Conservation (phyloP, 805 yeast genomes). For the Lipomyces yamadae region DNA sequence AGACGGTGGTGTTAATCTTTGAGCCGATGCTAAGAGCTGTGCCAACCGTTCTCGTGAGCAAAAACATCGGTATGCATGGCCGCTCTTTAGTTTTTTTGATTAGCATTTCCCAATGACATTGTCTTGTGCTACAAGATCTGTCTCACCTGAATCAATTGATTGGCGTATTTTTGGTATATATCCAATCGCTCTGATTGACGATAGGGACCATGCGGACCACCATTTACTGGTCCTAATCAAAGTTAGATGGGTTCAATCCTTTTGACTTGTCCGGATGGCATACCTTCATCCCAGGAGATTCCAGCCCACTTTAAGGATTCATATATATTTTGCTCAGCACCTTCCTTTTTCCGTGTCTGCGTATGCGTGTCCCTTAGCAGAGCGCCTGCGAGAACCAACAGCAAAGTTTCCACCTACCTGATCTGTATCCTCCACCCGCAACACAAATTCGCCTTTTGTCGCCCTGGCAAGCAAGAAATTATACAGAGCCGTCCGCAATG, state of each 20-base stretch:
- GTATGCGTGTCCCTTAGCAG: background rate
- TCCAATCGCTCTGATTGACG: constrained; percentile 79
- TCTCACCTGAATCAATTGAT: constrained; percentile 54
- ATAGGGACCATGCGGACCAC: constrained; percentile 71
- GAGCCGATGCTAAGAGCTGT: constrained; percentile 71
- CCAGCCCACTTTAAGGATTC: constrained; percentile 80
- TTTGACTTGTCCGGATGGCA: background rate
- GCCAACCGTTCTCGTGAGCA: constrained; percentile 81
- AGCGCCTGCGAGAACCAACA: background rate
- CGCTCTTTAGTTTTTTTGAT: constrained; percentile 44
- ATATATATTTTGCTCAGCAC: constrained; percentile 82
- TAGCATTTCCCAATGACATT: background rate
- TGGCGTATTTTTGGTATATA: constrained; percentile 67
- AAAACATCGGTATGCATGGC: constrained; percentile 83
- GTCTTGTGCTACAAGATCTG: background rate
- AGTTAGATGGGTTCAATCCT: background rate
- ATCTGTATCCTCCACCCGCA: constrained; percentile 94
- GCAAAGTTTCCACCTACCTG: constrained; percentile 45
- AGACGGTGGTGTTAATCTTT: constrained; percentile 79
- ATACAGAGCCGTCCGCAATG: constrained; percentile 89
- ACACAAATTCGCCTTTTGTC: constrained; percentile 78
- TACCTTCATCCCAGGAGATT: constrained; percentile 71
- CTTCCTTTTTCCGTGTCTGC: constrained; percentile 43
- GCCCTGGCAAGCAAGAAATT: constrained; percentile 80
- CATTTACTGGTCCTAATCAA: constrained; percentile 57